phyloP scores from a whole-genome alignment of 2,329 filamentous ascomycete genomes.

The Chrysosporium keratinophilum region DNA sequence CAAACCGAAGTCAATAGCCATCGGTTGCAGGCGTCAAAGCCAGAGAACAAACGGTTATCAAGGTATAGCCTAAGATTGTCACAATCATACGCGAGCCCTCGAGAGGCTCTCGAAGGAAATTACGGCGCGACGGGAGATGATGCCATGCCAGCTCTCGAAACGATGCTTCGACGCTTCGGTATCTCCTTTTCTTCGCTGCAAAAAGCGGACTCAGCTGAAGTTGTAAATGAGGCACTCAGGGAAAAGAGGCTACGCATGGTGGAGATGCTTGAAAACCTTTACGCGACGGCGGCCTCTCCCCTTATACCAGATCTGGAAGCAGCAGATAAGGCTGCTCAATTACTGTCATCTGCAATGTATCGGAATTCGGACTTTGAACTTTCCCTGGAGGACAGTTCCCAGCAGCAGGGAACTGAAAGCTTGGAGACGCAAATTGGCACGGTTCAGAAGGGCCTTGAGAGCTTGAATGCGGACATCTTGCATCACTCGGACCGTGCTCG shows the following conservation, averaged over 20 bases:
- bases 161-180: slow-evolving; percentile 28
- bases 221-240: not conserved
- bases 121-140: not conserved
- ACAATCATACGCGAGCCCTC: not conserved
- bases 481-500: slow-evolving; percentile 19
- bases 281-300: not conserved
- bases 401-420: slow-evolving; percentile 22
- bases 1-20: not conserved
- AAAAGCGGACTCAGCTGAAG: slow-evolving; percentile 2
- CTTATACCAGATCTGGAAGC: slow-evolving; percentile 17
- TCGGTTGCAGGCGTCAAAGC: not conserved
- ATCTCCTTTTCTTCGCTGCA: slow-evolving; percentile 18
- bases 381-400: slow-evolving; percentile 21
- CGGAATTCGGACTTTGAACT: slow-evolving; percentile 18
- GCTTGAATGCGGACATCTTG: slow-evolving; percentile 27
- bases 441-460: slow-evolving; percentile 27
- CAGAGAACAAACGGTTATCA: slow-evolving; percentile 4
- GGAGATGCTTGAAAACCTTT: not conserved
- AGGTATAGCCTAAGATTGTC: slow-evolving; percentile 7
- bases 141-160: slow-evolving; percentile 19
- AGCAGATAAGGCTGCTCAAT: slow-evolving; percentile 25
- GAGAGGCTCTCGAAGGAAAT: not conserved
- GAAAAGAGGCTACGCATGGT: slow-evolving; percentile 6
- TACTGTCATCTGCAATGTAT: slow-evolving; percentile 26
- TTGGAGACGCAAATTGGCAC: slow-evolving; percentile 25